Evolutionary conservation across 1,284 basidiomycete species (phyloP).

Genomic region (Trichosporon faecale): DNA sequence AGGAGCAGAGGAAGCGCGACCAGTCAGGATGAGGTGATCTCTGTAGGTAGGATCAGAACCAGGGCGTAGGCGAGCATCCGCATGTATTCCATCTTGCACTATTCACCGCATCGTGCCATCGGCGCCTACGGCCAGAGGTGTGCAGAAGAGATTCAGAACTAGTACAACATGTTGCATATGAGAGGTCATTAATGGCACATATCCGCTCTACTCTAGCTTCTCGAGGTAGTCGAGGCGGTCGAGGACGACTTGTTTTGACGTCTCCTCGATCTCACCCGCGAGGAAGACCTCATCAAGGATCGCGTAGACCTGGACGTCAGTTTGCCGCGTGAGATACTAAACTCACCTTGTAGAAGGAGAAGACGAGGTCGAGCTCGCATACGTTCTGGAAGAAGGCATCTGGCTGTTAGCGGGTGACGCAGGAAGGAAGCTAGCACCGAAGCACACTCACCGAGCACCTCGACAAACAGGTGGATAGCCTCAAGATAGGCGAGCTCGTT

Average conservation of each 20-base stretch:
- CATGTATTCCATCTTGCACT: conserved; percentile 1
- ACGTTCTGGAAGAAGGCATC: conserved; percentile 98
- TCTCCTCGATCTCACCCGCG: conserved; percentile 98
- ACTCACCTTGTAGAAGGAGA: conserved; percentile 94
- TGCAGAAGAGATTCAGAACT: neutral
- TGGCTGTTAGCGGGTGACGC: conserved; percentile 42
- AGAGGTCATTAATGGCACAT: neutral
- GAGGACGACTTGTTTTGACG: conserved; percentile 90
- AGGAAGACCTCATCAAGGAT: conserved; percentile 97
- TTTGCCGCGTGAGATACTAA: neutral
- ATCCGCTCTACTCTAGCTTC: conserved; percentile 60
- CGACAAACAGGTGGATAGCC: conserved; percentile 96
- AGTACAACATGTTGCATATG: conserved; percentile 4
- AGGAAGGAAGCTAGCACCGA: neutral
- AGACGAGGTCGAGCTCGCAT: conserved; percentile 92
- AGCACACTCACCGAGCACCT: conserved; percentile 83
- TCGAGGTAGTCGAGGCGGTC: conserved; percentile 84
- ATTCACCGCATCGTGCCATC: neutral
- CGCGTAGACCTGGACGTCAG: conserved; percentile 71
- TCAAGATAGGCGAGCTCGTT: conserved; percentile 97
- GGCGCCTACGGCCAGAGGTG: neutral
- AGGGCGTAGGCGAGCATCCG: neutral
- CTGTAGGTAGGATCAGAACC: neutral
- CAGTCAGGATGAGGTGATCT: neutral
- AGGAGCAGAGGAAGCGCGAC: conserved; percentile 9